Conservation (phyloP, 1,284 basidiomycete genomes). For the Cystobasidium sp. region DNA sequence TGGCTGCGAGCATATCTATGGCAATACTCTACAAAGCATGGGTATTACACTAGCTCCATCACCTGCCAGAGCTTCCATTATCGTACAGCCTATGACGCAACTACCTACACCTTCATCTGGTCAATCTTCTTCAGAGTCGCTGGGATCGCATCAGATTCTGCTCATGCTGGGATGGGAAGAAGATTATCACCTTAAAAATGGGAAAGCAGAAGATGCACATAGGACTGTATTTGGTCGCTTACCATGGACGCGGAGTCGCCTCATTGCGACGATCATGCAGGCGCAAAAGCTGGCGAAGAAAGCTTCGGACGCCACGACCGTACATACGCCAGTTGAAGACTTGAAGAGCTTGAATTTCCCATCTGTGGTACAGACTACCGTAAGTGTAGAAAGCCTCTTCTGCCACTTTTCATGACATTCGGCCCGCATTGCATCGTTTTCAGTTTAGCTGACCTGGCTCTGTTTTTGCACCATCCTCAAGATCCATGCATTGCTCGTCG, state of each 20-base stretch:
- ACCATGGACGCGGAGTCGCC: constrained; percentile 3
- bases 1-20: background rate
- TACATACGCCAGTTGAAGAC: background rate
- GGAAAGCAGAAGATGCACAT: background rate
- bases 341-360: background rate
- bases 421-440: no score
- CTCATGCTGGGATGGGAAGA: constrained; percentile 11
- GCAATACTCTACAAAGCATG: background rate
- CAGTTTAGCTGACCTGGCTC: background rate
- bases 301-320: no score
- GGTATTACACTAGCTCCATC: background rate
- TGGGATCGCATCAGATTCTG: background rate
- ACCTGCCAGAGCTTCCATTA: background rate
- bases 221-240: constrained; percentile 2
- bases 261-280: background rate
- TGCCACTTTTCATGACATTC: no score
- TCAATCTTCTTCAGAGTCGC: background rate
- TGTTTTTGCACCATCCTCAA: background rate
- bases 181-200: background rate
- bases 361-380: background rate
- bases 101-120: background rate
- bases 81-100: background rate
- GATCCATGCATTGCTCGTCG: constrained; percentile 19
- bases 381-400: background rate
- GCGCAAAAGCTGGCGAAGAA: background rate